phyloP scores from a whole-genome alignment of 306 rosid genomes.

The Acacia acuminata region DNA sequence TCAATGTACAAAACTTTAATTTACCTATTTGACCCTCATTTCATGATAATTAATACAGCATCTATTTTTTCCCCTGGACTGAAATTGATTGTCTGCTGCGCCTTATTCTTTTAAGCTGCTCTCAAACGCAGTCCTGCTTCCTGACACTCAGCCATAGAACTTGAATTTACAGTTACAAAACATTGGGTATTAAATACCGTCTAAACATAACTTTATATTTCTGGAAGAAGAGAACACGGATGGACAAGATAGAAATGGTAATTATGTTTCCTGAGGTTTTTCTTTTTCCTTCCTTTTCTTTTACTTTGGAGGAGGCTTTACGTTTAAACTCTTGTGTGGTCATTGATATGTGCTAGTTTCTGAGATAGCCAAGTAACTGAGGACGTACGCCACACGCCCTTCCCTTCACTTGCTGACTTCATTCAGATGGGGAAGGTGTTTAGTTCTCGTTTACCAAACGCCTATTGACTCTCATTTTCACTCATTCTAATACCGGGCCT shows the following conservation, averaged over 20 bases:
- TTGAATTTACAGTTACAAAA: too few relatives aligned
- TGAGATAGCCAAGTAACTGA: too few relatives aligned
- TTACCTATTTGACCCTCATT: neutral
- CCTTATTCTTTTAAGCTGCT: too few relatives aligned
- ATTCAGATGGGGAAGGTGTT: neutral
- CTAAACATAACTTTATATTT: neutral
- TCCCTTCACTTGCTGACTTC: neutral
- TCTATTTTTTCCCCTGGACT: neutral
- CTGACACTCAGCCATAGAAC: too few relatives aligned
- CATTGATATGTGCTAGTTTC: neutral
- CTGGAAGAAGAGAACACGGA: neutral
- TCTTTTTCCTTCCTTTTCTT: neutral
- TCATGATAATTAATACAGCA: neutral
- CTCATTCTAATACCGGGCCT: neutral
- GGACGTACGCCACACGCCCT: too few relatives aligned
- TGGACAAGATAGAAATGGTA: neutral
- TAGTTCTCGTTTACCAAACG: neutral
- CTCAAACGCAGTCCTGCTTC: too few relatives aligned
- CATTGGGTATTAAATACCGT: too few relatives aligned
- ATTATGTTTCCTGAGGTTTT: neutral
- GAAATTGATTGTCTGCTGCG: too few relatives aligned
- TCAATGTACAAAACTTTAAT: conserved; percentile 38
- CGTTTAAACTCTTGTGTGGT: neutral
- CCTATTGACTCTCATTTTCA: neutral
- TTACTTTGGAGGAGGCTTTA: too few relatives aligned